Conservation (phyloP, 2,329 filamentous ascomycete species). For the Colletotrichum simmondsii region DNA sequence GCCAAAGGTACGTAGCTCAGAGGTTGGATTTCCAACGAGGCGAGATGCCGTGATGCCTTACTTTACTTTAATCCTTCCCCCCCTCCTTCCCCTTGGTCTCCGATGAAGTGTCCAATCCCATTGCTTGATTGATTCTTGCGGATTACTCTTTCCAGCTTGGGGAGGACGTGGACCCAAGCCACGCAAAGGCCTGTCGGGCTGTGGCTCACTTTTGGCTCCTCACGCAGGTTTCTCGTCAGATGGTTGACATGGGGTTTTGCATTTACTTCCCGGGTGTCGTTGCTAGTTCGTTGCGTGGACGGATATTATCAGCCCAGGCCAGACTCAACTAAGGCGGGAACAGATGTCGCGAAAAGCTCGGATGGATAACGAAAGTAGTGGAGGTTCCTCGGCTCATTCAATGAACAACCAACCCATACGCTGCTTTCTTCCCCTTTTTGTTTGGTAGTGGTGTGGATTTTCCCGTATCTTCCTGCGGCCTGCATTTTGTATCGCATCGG, state of each 20-base stretch:
- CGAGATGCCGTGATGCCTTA: slow-evolving; percentile 1
- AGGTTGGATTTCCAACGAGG: neutral
- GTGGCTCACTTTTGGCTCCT: neutral
- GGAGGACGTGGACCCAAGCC: neutral
- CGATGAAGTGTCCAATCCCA: slow-evolving; percentile 3
- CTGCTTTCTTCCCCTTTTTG: neutral
- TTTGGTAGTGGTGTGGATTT: neutral
- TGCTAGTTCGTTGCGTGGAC: too few relatives aligned
- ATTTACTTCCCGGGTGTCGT: neutral
- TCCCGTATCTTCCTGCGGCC: neutral
- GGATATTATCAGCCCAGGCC: neutral
- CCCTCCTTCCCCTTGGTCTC: neutral
- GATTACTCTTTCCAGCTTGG: neutral
- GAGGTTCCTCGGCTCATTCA: neutral
- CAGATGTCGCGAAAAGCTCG: neutral
- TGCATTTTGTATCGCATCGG: neutral
- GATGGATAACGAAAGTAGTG: neutral
- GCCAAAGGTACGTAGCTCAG: neutral
- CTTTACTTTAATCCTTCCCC: neutral
- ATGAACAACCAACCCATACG: neutral
- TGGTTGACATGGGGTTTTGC: neutral
- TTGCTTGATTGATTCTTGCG: neutral
- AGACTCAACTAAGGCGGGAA: neutral
- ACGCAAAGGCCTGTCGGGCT: neutral
- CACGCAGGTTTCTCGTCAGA: neutral